These are phyloP conservation scores for Tolypocladium ovalisporum DNA, from an alignment of 2,329 filamentous ascomycete genomes.

Conservation along the genomic window DNA sequence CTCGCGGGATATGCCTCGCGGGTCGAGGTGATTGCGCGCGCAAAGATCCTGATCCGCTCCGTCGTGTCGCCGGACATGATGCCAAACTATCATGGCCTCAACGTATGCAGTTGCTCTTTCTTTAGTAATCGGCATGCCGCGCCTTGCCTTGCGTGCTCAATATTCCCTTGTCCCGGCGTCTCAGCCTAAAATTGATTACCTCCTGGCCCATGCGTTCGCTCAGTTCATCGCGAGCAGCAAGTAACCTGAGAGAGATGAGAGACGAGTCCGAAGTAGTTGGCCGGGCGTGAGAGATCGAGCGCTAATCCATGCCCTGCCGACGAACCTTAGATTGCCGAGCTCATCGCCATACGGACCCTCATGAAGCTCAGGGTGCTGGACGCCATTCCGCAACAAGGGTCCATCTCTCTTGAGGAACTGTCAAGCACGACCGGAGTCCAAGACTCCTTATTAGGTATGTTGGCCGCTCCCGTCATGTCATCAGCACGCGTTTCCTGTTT, in stretches of 20 bases:
- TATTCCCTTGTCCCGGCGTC: background rate
- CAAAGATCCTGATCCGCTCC: slow-evolving; percentile 14
- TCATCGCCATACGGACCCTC: slow-evolving; percentile 17
- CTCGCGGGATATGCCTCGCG: slow-evolving; percentile 14
- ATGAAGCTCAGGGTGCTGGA: slow-evolving; percentile 18
- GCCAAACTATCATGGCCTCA: slow-evolving; percentile 21
- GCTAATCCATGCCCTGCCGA: background rate
- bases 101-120: slow-evolving; percentile 9
- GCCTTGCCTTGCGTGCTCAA: background rate
- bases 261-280: background rate
- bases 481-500: background rate
- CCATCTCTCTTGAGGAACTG: slow-evolving; percentile 16
- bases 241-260: background rate
- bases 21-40: slow-evolving; percentile 14
- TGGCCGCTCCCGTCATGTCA: background rate
- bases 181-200: background rate
- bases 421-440: slow-evolving; percentile 14
- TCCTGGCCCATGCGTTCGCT: background rate
- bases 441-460: slow-evolving; percentile 16
- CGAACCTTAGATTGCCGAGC: slow-evolving; percentile 15
- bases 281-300: background rate
- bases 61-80: slow-evolving; percentile 16
- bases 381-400: slow-evolving; percentile 13
- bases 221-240: background rate
- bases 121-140: background rate